phyloP scores from a whole-genome alignment of 768 basidiomycete species.

The Suillus bovinus region DNA sequence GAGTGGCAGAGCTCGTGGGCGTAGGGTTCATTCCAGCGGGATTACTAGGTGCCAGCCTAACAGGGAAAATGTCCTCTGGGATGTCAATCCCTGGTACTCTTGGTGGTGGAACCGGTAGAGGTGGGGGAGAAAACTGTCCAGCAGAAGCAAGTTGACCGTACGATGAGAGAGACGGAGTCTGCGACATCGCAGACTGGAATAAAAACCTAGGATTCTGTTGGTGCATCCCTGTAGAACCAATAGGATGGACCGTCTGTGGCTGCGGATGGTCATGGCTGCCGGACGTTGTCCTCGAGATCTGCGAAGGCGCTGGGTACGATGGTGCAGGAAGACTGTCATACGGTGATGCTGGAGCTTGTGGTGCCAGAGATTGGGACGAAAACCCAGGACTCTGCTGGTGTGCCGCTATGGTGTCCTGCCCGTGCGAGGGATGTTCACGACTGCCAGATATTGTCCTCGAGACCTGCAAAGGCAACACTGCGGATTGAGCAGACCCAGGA shows the following conservation, averaged over 20 bases:
- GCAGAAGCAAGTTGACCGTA: background rate
- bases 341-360: background rate
- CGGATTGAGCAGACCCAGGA: background rate
- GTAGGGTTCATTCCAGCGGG: background rate
- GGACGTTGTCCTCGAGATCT: slow-evolving; percentile 23
- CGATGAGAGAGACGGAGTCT: background rate
- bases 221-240: slow-evolving; percentile 14
- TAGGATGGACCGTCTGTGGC: slow-evolving; percentile 10
- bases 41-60: background rate
- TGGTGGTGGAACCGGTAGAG: slow-evolving; percentile 31
- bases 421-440: slow-evolving; percentile 20
- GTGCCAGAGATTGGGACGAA: background rate
- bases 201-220: slow-evolving; percentile 10
- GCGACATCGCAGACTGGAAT: background rate
- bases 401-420: slow-evolving; percentile 5
- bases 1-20: background rate
- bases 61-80: slow-evolving; percentile 3
- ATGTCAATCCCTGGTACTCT: slow-evolving; percentile 13
- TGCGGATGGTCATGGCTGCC: slow-evolving; percentile 25
- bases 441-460: slow-evolving; percentile 26
- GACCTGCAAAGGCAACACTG: slow-evolving; percentile 2
- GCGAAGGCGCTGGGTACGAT: slow-evolving; percentile 26
- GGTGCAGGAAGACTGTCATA: slow-evolving; percentile 19
- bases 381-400: slow-evolving; percentile 17
- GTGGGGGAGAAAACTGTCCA: slow-evolving; percentile 29